phyloP scores from a whole-genome alignment of 208 protist genomes.

The Trypanosoma scelopori region DNA sequence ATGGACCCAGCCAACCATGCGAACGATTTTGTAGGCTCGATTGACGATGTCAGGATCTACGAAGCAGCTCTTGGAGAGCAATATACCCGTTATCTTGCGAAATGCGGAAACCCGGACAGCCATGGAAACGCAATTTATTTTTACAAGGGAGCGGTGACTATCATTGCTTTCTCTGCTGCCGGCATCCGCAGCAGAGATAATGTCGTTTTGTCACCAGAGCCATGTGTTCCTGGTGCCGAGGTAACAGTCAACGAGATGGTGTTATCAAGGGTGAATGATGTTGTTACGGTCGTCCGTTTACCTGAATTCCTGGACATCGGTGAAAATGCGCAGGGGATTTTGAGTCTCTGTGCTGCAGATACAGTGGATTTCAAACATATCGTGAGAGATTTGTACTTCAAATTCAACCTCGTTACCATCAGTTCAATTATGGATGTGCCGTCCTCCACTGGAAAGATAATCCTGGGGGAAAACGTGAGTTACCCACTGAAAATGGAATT shows the following conservation, averaged over 20 bases:
- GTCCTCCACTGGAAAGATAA: background rate
- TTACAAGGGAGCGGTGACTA: background rate
- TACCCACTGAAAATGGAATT: constrained; percentile 14
- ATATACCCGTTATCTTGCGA: constrained; percentile 2
- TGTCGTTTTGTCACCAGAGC: constrained; percentile 1
- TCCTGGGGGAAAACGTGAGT: background rate
- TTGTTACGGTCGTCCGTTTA: background rate
- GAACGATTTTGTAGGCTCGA: constrained; percentile 9
- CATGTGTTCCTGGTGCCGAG: background rate
- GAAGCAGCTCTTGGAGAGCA: background rate
- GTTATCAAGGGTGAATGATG: background rate
- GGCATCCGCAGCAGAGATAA: background rate
- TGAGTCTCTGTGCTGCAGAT: constrained; percentile 4
- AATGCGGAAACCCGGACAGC: background rate
- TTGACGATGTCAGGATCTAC: constrained; percentile 12
- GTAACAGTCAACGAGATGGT: constrained; percentile 1
- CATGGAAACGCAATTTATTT: constrained; percentile 2
- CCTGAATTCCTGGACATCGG: background rate
- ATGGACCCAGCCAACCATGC: constrained; percentile 1
- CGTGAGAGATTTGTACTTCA: constrained; percentile 6
- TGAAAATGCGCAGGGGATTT: background rate
- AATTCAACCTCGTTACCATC: constrained; percentile 1
- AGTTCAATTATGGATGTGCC: constrained; percentile 7
- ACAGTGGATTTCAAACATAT: background rate
- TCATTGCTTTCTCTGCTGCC: background rate